Evolutionary conservation across 306 rosid genomes (phyloP), one percentile per base, ranked within the genome.

Genomic region (Rubus idaeus): DNA sequence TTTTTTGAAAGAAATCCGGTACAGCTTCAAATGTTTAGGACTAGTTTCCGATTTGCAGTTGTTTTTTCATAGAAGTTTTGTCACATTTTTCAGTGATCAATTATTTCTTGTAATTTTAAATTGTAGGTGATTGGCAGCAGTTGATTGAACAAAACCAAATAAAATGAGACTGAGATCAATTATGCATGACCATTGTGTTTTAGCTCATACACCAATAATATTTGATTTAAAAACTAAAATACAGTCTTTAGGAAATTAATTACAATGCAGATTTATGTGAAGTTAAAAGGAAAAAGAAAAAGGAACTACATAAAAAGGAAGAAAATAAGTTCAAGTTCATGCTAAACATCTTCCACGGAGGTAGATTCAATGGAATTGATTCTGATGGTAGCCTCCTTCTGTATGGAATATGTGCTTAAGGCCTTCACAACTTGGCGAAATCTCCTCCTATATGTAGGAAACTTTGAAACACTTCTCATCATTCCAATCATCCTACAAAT

Each of bases 401-500:
- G 85, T 16, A 47, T 6, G 35, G 79, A 82, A 78, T 88, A 63
- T 18, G 88, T 6, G 3, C 85, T 51, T 20, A 93, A 58, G 45
- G 73, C 86, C 87, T 93, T 93, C 81, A 89, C 93, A 12, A 93
- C 81, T 6, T 86, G 91, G 0, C 86, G 89, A 80, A 78, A 93
- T 75, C 77, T 87, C 80, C 97, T 85, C 73, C 94, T 82, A 71
- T 90, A 89, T 10, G 97, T 93, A 12, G 96, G 97, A 61, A 93
- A 77, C 83, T 86, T 90, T 18, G 97, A 82, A 46, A 85, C 69
- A 50, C 96, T 87, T 78, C 88, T 87, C 68, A 77, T 47, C 87
- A 93, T 88, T 77, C 97, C 97, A 69, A 84, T 81, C 97, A 93
- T 90, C 94, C 97, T 93, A 77, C 51, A 78, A 80, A 78, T 35